Evolutionary conservation across 2,329 filamentous ascomycete species (phyloP).

Genomic region (Colletotrichum musae): DNA sequence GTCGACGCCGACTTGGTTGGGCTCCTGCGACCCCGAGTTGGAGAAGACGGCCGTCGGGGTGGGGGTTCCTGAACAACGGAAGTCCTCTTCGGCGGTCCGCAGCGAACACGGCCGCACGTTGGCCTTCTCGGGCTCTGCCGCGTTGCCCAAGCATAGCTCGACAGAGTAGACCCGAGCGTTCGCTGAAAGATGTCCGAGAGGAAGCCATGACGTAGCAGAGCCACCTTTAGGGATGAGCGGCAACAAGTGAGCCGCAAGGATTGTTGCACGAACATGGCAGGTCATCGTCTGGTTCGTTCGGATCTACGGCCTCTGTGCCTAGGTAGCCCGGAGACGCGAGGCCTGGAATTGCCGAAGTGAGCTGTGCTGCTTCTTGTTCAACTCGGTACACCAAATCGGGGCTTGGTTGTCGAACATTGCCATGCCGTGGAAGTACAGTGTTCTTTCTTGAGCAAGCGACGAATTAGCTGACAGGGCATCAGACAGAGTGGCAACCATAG

Average conservation of each 20-base stretch:
- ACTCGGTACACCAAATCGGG: neutral
- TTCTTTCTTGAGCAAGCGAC: neutral
- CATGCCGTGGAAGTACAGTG: neutral
- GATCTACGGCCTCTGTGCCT: slow-evolving; percentile 1
- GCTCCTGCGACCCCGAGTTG: neutral
- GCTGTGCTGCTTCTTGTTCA: slow-evolving; percentile 5
- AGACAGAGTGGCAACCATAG: slow-evolving; percentile 5
- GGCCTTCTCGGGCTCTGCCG: neutral
- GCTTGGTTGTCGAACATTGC: neutral
- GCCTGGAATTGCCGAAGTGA: neutral
- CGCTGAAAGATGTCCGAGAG: slow-evolving; percentile 11
- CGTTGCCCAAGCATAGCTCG: neutral
- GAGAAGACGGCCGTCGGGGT: slow-evolving; percentile 8
- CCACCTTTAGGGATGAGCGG: neutral
- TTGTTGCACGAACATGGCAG: slow-evolving; percentile 1
- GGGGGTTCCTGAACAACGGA: neutral
- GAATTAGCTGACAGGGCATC: neutral
- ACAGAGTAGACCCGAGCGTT: slow-evolving; percentile 4
- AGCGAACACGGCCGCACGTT: slow-evolving; percentile 1
- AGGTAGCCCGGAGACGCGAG: neutral
- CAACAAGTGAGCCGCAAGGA: slow-evolving; percentile 11
- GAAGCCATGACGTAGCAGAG: slow-evolving; percentile 25
- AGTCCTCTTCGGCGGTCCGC: neutral
- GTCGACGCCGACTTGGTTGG: slow-evolving; percentile 15
- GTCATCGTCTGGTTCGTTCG: slow-evolving; percentile 1